Conservation (phyloP, 257 asterid genomes). For the Solanum acaule region DNA sequence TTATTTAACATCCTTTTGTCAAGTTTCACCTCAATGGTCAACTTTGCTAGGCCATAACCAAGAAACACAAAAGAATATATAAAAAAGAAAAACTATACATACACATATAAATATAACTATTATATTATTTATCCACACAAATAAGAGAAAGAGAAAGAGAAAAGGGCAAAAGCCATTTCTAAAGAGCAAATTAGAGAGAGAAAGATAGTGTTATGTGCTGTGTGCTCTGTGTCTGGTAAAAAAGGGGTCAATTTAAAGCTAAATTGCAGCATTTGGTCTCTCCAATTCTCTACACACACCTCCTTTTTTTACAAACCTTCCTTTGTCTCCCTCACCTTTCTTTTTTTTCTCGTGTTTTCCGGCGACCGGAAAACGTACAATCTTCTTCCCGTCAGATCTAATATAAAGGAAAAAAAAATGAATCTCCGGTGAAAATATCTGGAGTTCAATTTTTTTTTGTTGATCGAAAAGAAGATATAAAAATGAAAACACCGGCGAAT, state of each 20-base stretch:
- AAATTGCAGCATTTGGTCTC: constrained; percentile 81
- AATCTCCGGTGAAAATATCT: constrained; percentile 25
- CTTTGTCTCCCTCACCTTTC: constrained; percentile 50
- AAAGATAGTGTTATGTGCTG: constrained; percentile 4
- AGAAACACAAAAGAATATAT: constrained; percentile 7
- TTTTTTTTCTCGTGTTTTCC: constrained; percentile 1
- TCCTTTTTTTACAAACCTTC: constrained; percentile 19
- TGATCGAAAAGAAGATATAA: constrained; percentile 3
- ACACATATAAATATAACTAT: background rate
- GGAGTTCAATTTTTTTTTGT: background rate
- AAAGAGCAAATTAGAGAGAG: constrained; percentile 1
- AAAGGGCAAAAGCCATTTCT: background rate
- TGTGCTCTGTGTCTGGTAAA: constrained; percentile 39
- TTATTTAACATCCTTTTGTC: background rate
- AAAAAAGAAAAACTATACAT: constrained; percentile 7
- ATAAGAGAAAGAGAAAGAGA: background rate
- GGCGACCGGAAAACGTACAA: constrained; percentile 20
- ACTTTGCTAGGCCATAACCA: background rate
- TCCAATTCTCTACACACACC: constrained; percentile 57
- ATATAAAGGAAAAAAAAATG: constrained; percentile 3
- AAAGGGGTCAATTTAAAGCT: constrained; percentile 64
- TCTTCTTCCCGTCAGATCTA: constrained; percentile 9
- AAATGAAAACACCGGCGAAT: constrained; percentile 50
- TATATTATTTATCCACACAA: background rate
- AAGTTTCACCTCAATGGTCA: background rate